Evolutionary conservation across 1,139 yeast genomes (phyloP).

Genomic region (Pichia kudriavzevii): DNA sequence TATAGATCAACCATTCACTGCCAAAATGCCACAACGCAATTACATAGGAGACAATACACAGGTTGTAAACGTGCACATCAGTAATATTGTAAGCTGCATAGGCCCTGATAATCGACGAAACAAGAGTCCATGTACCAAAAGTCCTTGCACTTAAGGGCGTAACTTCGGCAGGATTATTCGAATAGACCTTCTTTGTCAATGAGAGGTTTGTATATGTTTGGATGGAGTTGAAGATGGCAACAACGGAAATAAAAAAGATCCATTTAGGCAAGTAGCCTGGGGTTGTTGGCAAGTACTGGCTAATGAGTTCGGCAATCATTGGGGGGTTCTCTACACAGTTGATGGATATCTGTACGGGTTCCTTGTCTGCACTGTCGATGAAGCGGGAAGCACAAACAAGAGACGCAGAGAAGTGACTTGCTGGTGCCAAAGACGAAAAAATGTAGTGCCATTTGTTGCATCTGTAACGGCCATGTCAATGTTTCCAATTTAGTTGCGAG

Average conservation of each 20-base stretch:
- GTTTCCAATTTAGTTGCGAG: too few relatives aligned
- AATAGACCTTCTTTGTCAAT: slow-evolving; percentile 75
- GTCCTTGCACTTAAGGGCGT: slow-evolving; percentile 85
- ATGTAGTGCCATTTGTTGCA: too few relatives aligned
- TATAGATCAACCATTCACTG: slow-evolving; percentile 72
- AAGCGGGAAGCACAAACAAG: neutral
- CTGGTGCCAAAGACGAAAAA: too few relatives aligned
- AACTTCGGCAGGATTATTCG: slow-evolving; percentile 53
- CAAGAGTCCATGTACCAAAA: slow-evolving; percentile 95
- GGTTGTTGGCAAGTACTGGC: slow-evolving; percentile 31
- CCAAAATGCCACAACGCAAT: slow-evolving; percentile 82
- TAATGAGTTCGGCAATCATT: slow-evolving; percentile 11
- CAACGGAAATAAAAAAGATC: slow-evolving; percentile 73
- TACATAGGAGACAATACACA: slow-evolving; percentile 74
- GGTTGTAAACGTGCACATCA: slow-evolving; percentile 63
- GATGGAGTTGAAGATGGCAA: slow-evolving; percentile 80
- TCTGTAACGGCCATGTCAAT: too few relatives aligned
- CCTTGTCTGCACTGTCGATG: neutral
- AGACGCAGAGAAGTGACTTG: too few relatives aligned
- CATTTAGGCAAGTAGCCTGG: slow-evolving; percentile 59
- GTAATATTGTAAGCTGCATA: slow-evolving; percentile 77
- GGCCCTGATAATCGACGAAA: slow-evolving; percentile 75
- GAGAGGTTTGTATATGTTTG: slow-evolving; percentile 74
- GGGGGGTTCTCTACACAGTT: too few relatives aligned
- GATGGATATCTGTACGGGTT: slow-evolving; percentile 2